These are phyloP conservation scores for Kodamaea hsintzibuensis DNA, from an alignment of 805 yeast species.

Conservation along the genomic window DNA sequence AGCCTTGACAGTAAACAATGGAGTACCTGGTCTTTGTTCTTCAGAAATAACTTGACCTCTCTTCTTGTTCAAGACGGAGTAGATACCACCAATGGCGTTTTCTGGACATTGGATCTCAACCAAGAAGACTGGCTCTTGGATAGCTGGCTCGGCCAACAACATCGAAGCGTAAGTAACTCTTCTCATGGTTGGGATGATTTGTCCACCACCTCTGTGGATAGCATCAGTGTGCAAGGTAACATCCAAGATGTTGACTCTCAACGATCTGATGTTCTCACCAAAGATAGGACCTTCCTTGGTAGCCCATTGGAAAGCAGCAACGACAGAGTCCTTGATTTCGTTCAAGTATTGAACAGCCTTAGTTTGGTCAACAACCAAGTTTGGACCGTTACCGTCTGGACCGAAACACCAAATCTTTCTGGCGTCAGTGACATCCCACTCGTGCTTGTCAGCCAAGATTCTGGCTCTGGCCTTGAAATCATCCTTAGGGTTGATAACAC, in stretches of 20 bases:
- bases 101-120: constrained; percentile 99
- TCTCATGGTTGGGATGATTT: constrained; percentile 99
- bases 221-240: constrained; percentile 99
- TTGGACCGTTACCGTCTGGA: constrained; percentile 99
- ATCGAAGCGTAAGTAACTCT: constrained; percentile 98
- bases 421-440: constrained; percentile 99
- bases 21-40: constrained; percentile 99
- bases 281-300: constrained; percentile 98
- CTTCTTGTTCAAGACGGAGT: constrained; percentile 98
- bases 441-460: constrained; percentile 97
- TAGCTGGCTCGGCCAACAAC: constrained; percentile 97
- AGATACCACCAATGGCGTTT: constrained; percentile 99
- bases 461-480: constrained; percentile 99
- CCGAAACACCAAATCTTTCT: constrained; percentile 99
- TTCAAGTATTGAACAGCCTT: constrained; percentile 99
- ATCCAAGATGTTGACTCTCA: constrained; percentile 97
- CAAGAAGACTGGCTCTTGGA: constrained; percentile 98
- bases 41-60: constrained; percentile 99
- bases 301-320: constrained; percentile 99
- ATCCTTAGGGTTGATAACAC: constrained; percentile 91
- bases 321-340: constrained; percentile 99
- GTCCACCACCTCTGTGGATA: constrained; percentile 99
- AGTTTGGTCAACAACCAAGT: constrained; percentile 98
- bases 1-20: constrained; percentile 99
- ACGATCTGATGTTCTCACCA: constrained; percentile 95